These are phyloP conservation scores for Ascochyta pisi DNA, from an alignment of 2,329 filamentous ascomycete species.

Conservation along the genomic window DNA sequence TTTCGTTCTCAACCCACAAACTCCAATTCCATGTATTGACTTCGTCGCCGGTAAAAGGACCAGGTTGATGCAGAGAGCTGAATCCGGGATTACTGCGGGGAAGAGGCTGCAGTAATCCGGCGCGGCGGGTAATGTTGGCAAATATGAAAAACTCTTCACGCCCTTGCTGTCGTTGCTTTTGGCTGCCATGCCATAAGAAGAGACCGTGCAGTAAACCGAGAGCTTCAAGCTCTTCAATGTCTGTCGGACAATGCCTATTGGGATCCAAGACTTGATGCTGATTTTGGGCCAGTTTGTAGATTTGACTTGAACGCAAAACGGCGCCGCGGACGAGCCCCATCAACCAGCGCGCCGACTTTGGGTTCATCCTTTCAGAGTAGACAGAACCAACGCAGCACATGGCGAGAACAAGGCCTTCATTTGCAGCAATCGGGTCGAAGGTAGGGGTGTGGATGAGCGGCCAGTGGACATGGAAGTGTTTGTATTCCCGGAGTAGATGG, in stretches of 20 bases:
- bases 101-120: slow-evolving; percentile 63
- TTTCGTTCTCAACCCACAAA: slow-evolving; percentile 74
- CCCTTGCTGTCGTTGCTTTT: slow-evolving; percentile 68
- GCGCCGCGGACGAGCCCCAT: slow-evolving; percentile 69
- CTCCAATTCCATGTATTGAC: slow-evolving; percentile 68
- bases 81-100: slow-evolving; percentile 56
- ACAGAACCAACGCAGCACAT: slow-evolving; percentile 79
- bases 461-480: slow-evolving; percentile 76
- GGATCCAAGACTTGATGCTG: slow-evolving; percentile 51
- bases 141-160: slow-evolving; percentile 65
- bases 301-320: slow-evolving; percentile 62
- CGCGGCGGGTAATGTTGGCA: slow-evolving; percentile 63
- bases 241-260: slow-evolving; percentile 47
- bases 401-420: slow-evolving; percentile 70
- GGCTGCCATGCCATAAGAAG: slow-evolving; percentile 74
- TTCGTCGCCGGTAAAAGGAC: slow-evolving; percentile 50
- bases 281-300: slow-evolving; percentile 54
- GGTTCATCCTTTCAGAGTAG: slow-evolving; percentile 69
- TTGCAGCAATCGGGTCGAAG: slow-evolving; percentile 70
- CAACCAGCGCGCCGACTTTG: slow-evolving; percentile 69
- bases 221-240: slow-evolving; percentile 72
- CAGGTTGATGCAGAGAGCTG: slow-evolving; percentile 68
- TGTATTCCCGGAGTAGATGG: slow-evolving; percentile 74
- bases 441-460: slow-evolving; percentile 75
- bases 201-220: slow-evolving; percentile 68